Evolutionary conservation across 2,329 filamentous ascomycete species (phyloP), one percentile per base, ranked within the genome.

Genomic region (Fusarium coffeatum): DNA sequence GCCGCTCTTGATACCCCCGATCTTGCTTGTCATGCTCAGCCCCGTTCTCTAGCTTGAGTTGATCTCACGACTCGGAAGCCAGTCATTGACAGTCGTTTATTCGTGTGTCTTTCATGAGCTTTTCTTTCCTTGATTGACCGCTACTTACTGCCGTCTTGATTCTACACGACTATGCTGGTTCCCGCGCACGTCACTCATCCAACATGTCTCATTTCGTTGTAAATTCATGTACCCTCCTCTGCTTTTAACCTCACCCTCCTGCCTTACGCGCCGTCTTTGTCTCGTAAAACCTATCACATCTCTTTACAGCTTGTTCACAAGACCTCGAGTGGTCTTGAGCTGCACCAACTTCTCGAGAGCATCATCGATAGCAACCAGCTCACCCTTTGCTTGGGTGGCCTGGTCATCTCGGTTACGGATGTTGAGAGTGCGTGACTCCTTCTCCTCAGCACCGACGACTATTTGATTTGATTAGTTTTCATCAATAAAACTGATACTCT

Each of bases 391-490:
- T 79, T 90, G 88, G 55, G 85, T 88, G 57, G 84, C 85, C 51
- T 87, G 87, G 78, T 90, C 87, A 73, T 90, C 88, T 71, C 88
- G 84, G 81, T 89, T 89, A 60, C 88, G 86, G 63, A 90, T 86
- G 77, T 89, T 90, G 76, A 90, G 85, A 67, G 87, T 85, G 72
- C 86, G 83, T 54, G 85, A 86, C 70, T 86, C 83, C 80, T 84
- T 85, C 79, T 90, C 88, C 76, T 89, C 84, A 67, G 86, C 87
- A 59, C 88, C 88, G 67, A 90, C 87, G 60, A 90, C 87, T 87
- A 68, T 51, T 57, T 41, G 46, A 57, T 53, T 30, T 30, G 20
- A 47, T 77, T 64, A 72, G 73, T 49, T 43, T 51, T 27, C 34
- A 37, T 25, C 20, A 20, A n/a, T 13, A 34, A 12, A 8, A 34